These are phyloP conservation scores for Beauveria sp. DNA, from an alignment of 2,329 filamentous ascomycete genomes.

Conservation along the genomic window DNA sequence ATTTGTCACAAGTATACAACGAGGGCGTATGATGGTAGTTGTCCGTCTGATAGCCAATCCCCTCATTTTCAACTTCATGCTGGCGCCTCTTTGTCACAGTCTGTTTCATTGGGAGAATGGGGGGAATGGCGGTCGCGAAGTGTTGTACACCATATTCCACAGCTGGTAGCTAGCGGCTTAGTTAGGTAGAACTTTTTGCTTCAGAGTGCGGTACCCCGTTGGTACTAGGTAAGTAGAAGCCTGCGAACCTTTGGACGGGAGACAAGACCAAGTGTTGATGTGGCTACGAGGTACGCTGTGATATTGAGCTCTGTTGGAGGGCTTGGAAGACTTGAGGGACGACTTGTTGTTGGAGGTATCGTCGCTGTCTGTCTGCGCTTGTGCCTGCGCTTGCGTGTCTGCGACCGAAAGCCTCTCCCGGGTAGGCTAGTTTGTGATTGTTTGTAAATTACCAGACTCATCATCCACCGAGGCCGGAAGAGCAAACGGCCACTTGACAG, in stretches of 20 bases:
- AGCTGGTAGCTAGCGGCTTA: neutral
- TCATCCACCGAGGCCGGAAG: neutral
- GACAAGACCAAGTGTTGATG: neutral
- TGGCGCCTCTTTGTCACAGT: neutral
- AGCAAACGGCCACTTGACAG: neutral
- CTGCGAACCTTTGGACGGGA: neutral
- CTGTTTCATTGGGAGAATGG: neutral
- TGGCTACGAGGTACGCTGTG: neutral
- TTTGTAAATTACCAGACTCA: neutral
- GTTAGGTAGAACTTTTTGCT: neutral
- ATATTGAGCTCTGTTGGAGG: neutral
- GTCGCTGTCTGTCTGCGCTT: neutral
- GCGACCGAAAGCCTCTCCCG: neutral
- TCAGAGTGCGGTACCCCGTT: neutral
- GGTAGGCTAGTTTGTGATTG: neutral
- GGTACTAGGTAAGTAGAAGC: neutral
- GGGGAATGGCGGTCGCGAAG: neutral
- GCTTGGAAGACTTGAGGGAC: too few species aligned
- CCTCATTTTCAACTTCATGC: neutral
- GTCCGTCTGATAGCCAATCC: neutral
- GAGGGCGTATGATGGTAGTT: neutral
- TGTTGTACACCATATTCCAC: neutral
- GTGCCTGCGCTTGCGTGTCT: too few species aligned
- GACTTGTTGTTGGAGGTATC: neutral
- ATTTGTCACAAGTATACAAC: neutral